These are phyloP conservation scores for Cordyceps militaris DNA, from an alignment of 2,329 filamentous ascomycete genomes.

Conservation along the genomic window DNA sequence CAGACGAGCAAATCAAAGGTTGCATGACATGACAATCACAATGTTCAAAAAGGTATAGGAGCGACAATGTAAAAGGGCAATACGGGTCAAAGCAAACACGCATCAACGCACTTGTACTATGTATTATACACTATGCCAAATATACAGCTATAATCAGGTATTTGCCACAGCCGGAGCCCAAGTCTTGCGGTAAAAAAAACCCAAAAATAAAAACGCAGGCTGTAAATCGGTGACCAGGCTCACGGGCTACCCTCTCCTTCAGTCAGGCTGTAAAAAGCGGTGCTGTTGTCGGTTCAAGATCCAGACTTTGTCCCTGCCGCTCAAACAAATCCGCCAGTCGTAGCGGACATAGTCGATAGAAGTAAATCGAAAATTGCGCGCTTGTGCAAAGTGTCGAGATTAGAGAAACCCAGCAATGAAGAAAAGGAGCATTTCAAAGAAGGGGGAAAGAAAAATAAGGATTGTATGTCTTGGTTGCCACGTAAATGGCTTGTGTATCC, in stretches of 20 bases:
- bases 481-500: constrained; percentile 10
- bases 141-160: constrained; percentile 24
- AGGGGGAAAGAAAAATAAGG: constrained; percentile 11
- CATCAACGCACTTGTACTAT: constrained; percentile 14
- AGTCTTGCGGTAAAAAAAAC: not conserved
- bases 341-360: not conserved
- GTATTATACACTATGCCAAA: constrained; percentile 31
- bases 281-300: not conserved
- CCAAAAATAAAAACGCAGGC: not conserved
- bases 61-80: too few relatives aligned
- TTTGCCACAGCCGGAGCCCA: constrained; percentile 6
- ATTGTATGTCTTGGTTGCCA: constrained; percentile 6
- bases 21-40: too few relatives aligned
- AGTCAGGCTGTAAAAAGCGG: not conserved
- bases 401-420: not conserved
- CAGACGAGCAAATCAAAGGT: too few relatives aligned
- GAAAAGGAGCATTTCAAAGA: constrained; percentile 10
- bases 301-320: too few relatives aligned
- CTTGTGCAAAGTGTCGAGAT: not conserved
- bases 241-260: not conserved
- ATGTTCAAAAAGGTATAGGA: too few relatives aligned
- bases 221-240: not conserved
- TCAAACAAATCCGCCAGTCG: too few relatives aligned
- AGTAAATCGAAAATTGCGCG: not conserved
- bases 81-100: not conserved